These are phyloP conservation scores for Aspergillus sp. DNA, from an alignment of 2,329 filamentous ascomycete species.

Conservation along the genomic window DNA sequence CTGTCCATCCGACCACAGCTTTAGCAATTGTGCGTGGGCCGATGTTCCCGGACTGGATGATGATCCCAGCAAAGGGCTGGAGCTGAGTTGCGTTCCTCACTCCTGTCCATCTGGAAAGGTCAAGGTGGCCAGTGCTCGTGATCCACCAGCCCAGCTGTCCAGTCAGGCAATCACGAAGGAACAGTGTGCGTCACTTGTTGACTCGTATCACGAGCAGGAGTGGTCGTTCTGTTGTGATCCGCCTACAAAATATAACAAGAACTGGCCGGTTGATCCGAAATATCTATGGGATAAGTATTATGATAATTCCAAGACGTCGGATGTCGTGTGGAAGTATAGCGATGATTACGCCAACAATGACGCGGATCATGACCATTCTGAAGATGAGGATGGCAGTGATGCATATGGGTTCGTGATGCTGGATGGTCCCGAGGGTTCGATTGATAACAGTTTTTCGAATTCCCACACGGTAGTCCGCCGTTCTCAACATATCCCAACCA, in stretches of 20 bases:
- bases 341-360: slow-evolving; percentile 18
- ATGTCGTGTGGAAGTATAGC: slow-evolving; percentile 16
- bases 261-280: slow-evolving; percentile 25
- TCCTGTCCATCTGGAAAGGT: background rate
- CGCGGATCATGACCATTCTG: slow-evolving; percentile 4
- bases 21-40: background rate
- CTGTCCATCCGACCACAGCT: slow-evolving; percentile 4
- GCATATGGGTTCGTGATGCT: slow-evolving; percentile 29
- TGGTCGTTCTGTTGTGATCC: slow-evolving; percentile 6
- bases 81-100: background rate
- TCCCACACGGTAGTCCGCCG: slow-evolving; percentile 15
- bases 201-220: background rate
- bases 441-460: slow-evolving; percentile 19
- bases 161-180: background rate
- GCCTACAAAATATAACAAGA: slow-evolving; percentile 4
- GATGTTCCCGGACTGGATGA: background rate
- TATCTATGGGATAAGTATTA: slow-evolving; percentile 17
- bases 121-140: background rate
- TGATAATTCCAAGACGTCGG: slow-evolving; percentile 4
- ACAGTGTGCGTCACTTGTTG: background rate
- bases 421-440: slow-evolving; percentile 20
- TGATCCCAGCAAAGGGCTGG: background rate
- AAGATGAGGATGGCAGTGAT: slow-evolving; percentile 18
- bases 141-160: background rate
- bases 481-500: slow-evolving; percentile 4